These are phyloP conservation scores for Tuber aestivum DNA, from an alignment of 495 filamentous ascomycete genomes.

Conservation along the genomic window DNA sequence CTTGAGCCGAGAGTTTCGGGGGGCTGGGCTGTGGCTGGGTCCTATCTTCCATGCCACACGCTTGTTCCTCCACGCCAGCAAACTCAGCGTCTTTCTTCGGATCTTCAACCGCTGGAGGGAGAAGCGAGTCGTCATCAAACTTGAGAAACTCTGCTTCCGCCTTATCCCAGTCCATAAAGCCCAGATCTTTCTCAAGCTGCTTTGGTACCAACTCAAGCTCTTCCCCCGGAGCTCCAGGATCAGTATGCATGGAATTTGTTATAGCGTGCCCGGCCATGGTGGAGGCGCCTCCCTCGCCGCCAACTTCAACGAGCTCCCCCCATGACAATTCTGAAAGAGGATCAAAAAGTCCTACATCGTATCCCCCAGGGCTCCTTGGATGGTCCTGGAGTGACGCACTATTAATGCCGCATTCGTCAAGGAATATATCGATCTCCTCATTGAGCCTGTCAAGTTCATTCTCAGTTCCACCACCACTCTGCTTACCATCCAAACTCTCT, in stretches of 20 bases:
- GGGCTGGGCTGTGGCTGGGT: neutral
- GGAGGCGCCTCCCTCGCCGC: neutral
- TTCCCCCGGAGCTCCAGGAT: neutral
- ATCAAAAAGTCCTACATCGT: neutral
- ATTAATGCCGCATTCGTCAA: neutral
- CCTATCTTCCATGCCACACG: neutral
- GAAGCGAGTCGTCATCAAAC: neutral
- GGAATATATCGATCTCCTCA: neutral
- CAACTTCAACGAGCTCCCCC: neutral
- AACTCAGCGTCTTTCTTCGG: neutral
- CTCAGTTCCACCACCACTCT: neutral
- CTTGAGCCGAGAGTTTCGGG: neutral
- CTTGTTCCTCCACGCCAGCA: neutral
- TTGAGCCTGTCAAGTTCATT: neutral
- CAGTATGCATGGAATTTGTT: neutral
- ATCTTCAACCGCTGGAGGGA: neutral
- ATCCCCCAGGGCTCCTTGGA: neutral
- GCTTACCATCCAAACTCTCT: neutral
- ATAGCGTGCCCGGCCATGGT: neutral
- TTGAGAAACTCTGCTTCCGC: neutral
- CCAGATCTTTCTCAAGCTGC: neutral
- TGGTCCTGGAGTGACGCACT: neutral
- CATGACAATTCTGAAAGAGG: neutral
- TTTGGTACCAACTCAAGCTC: neutral
- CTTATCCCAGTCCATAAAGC: neutral